These are phyloP conservation scores for Diaporthe sp. DNA, from an alignment of 2,329 filamentous ascomycete species.

Conservation along the genomic window DNA sequence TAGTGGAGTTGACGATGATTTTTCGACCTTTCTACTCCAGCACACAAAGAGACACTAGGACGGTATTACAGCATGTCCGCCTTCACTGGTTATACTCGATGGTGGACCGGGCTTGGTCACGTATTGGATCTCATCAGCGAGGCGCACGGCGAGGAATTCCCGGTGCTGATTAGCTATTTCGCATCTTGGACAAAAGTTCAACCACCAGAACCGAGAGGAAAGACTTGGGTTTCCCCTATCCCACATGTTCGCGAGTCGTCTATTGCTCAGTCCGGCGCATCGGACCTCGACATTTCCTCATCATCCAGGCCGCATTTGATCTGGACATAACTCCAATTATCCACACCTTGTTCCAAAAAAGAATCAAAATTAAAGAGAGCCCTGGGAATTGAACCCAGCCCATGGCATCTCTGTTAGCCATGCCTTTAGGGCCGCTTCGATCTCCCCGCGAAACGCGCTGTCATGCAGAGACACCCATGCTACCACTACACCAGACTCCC, in stretches of 20 bases:
- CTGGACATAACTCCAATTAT: no score
- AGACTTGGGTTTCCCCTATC: not conserved
- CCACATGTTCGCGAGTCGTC: no score
- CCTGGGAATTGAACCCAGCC: not conserved
- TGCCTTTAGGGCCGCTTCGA: no score
- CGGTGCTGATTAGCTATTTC: no score
- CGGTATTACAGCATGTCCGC: no score
- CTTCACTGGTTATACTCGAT: not conserved
- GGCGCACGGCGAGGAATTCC: not conserved
- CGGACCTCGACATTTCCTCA: no score
- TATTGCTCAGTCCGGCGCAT: no score
- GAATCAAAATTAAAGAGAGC: not conserved
- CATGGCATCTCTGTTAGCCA: not conserved
- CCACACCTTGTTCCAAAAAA: no score
- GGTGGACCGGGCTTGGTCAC: not conserved
- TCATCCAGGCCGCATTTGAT: not conserved
- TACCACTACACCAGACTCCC: slow-evolving; percentile 8
- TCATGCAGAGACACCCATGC: slow-evolving; percentile 4
- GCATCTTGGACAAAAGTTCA: not conserved
- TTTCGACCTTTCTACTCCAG: not conserved
- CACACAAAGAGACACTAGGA: not conserved
- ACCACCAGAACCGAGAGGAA: not conserved
- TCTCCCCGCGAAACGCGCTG: no score
- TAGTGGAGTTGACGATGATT: not conserved
- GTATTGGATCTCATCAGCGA: not conserved